phyloP scores from a whole-genome alignment of 169 alveolate genomes.

The Babesia bigemina region DNA sequence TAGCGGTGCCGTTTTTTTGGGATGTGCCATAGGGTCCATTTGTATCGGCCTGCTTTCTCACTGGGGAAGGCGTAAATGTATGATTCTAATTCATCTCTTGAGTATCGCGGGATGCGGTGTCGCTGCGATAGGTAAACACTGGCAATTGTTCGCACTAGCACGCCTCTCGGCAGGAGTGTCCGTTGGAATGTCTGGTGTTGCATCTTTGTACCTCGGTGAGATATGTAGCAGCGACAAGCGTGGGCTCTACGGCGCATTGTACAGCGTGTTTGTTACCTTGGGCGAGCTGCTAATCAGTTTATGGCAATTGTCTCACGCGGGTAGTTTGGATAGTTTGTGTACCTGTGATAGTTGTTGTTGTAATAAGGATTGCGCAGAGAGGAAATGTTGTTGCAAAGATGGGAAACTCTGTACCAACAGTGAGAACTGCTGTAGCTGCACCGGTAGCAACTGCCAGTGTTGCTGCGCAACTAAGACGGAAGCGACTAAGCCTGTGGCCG shows the following conservation, averaged over 20 bases:
- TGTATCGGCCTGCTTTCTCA: conserved; percentile 64
- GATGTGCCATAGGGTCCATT: conserved; percentile 75
- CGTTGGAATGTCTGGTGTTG: conserved; percentile 82
- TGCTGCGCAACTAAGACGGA: no score
- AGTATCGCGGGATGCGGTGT: conserved; percentile 61
- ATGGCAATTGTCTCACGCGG: conserved; percentile 73
- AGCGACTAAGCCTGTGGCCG: no score
- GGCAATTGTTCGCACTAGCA: conserved; percentile 69
- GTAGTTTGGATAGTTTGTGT: not conserved
- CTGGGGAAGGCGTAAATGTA: conserved; percentile 65
- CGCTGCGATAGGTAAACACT: conserved; percentile 58
- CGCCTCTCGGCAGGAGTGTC: conserved; percentile 82
- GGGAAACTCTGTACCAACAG: no score
- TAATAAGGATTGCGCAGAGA: no score
- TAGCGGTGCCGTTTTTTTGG: conserved; percentile 70
- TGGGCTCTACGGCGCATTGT: conserved; percentile 77
- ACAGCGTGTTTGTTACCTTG: conserved; percentile 80
- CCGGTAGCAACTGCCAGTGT: no score
- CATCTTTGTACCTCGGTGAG: conserved; percentile 83
- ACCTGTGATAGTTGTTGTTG: not conserved
- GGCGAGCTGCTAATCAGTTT: conserved; percentile 77
- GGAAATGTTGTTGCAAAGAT: no score
- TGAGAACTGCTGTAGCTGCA: no score
- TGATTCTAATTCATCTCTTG: conserved; percentile 58
- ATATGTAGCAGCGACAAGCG: conserved; percentile 77